Conservation (phyloP, 2,329 filamentous ascomycete species). For the Ophioceras dolichostomum region DNA sequence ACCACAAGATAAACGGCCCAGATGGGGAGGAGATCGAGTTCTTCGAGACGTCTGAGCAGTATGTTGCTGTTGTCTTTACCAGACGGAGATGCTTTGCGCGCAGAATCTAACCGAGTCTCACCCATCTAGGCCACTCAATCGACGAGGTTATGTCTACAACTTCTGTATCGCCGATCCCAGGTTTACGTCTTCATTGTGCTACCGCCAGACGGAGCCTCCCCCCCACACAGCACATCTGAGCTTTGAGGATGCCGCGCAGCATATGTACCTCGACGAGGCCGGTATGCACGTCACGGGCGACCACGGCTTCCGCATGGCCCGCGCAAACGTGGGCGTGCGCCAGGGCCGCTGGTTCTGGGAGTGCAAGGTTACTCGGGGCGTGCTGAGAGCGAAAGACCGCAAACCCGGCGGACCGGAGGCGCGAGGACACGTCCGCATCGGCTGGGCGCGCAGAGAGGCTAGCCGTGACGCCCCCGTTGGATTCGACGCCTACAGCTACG, state of each 20-base stretch:
- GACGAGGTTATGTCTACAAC: constrained; percentile 73
- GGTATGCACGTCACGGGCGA: constrained; percentile 75
- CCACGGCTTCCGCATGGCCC: constrained; percentile 83
- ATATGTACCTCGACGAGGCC: constrained; percentile 69
- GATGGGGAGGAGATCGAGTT: constrained; percentile 43
- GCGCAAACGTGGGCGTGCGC: constrained; percentile 80
- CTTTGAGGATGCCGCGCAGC: constrained; percentile 81
- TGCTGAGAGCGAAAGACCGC: constrained; percentile 32
- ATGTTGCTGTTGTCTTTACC: too few species aligned
- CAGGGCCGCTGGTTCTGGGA: constrained; percentile 94
- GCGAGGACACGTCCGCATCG: constrained; percentile 64
- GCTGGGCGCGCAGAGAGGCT: constrained; percentile 73
- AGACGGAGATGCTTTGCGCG: too few species aligned
- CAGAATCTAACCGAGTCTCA: constrained; percentile 12
- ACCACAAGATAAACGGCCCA: constrained; percentile 37
- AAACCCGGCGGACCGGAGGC: constrained; percentile 28
- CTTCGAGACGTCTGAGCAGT: constrained; percentile 54
- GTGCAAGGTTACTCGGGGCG: constrained; percentile 72
- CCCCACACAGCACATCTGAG: constrained; percentile 78
- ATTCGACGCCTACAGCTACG: constrained; percentile 89
- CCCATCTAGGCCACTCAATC: constrained; percentile 35
- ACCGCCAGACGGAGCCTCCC: constrained; percentile 74
- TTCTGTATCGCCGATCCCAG: constrained; percentile 82
- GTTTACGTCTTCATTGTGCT: constrained; percentile 79
- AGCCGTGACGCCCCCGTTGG: constrained; percentile 74